A percentile compares a stretch with the other conserved stretches of the same genome.
Conservation (phyloP, 2,329 filamentous ascomycete species). For the Trichoderma sp. region DNA sequence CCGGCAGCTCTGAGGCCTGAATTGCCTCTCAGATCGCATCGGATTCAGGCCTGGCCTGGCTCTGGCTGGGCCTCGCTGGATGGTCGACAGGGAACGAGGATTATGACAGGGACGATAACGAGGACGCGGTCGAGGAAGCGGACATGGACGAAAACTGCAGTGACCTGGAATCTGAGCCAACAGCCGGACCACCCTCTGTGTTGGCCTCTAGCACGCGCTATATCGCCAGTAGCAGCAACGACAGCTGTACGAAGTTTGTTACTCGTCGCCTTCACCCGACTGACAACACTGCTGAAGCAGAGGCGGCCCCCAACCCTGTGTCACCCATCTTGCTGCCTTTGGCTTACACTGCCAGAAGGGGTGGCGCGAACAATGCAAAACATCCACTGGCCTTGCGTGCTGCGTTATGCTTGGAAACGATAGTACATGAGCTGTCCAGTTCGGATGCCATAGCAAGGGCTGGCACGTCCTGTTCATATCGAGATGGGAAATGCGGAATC, state of each 20-base stretch:
- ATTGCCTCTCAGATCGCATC: background rate
- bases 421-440: constrained; percentile 7
- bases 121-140: background rate
- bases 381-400: constrained; percentile 22
- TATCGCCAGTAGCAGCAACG: background rate
- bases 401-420: constrained; percentile 11
- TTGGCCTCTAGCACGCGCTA: background rate
- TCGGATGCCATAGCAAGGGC: background rate
- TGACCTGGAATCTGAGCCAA: background rate
- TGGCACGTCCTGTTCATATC: background rate
- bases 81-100: background rate
- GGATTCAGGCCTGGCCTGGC: background rate
- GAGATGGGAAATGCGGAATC: constrained; percentile 20
- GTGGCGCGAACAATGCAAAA: constrained; percentile 28
- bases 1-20: background rate
- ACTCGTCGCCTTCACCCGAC: constrained; percentile 11
- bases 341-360: constrained; percentile 18
- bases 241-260: background rate
- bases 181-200: background rate
- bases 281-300: constrained; percentile 13
- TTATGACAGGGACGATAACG: too few relatives aligned
- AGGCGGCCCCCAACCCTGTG: constrained; percentile 26
- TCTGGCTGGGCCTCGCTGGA: background rate
- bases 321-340: constrained; percentile 7
- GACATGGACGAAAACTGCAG: background rate